Evolutionary conservation across 768 basidiomycete species (phyloP).

Genomic region (Boletus fagicola): DNA sequence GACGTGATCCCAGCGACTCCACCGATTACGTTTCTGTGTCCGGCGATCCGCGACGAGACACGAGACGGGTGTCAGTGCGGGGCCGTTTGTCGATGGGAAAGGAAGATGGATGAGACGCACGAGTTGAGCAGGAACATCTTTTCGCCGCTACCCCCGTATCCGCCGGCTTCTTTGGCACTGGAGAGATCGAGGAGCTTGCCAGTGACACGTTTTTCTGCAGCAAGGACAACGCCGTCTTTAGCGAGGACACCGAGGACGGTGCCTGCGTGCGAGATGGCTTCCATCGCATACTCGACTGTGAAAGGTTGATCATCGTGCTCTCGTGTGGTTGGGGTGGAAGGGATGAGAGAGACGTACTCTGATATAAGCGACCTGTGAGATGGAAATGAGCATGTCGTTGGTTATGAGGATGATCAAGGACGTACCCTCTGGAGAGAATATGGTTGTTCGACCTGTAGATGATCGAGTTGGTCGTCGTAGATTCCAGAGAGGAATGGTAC

Average conservation of each 20-base stretch:
- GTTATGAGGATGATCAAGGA: conserved; percentile 8
- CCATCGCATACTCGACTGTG: conserved; percentile 99
- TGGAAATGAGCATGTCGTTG: conserved; percentile 8
- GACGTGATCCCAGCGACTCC: conserved; percentile 96
- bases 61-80: not conserved
- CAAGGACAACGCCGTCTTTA: conserved; percentile 86
- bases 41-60: not conserved
- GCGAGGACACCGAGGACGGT: conserved; percentile 92
- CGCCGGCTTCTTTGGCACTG: conserved; percentile 71
- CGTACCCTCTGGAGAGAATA: conserved; percentile 97
- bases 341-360: conserved; percentile 58
- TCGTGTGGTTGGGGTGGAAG: not conserved
- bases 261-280: conserved; percentile 95
- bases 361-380: conserved; percentile 85
- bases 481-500: conserved; percentile 31
- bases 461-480: conserved; percentile 20
- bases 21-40: conserved; percentile 82
- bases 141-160: conserved; percentile 94
- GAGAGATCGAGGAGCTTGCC: conserved; percentile 95
- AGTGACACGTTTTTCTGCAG: conserved; percentile 97
- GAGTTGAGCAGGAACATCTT: conserved; percentile 96
- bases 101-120: conserved; percentile 39
- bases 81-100: not conserved
- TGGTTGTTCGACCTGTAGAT: conserved; percentile 84
- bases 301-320: conserved; percentile 1